Evolutionary conservation across 805 yeast genomes (phyloP), one percentile per base, ranked within the genome.

Genomic region (Metschnikowia dekortorum): DNA sequence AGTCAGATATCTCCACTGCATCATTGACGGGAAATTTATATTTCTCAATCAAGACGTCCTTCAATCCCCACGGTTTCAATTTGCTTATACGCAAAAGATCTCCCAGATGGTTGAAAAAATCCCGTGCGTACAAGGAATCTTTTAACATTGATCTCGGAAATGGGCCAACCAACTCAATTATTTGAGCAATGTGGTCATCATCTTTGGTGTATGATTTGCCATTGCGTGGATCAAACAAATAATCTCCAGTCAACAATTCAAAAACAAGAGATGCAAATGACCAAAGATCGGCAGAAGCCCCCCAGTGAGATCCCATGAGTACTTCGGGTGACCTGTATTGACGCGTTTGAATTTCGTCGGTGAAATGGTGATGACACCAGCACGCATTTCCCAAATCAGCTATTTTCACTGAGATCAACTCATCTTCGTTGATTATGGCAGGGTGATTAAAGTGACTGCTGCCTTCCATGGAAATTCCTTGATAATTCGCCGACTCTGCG

Each of bases 341-440:
- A 50, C 89, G 65, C 2, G 89, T 83, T 63, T 83, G 87, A 52
- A 83, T 83, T 60, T 83, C 86, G 58, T 82, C 80, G 4, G 87
- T 82, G 61, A 79, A 84, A 61, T 84, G 89, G 47, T 75, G 78
- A 57, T 78, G 71, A 29, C 71, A 68, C 81, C 84, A 82, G 64
- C 87, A 83, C 3, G 87, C 85, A 61, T 84, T 84, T 33, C 89
- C 89, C 53, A 84, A 71, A 63, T 84, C 89, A 2, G 88, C 88
- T 37, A 84, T 76, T 56, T 84, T 84, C 35, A 83, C 80, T n/a
- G 58, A 54, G 22, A 57, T 53, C 44, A 83, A 62, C 55, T 85
- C 85, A 46, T 76, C 72, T 48, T 70, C 70, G 59, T 67, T 67
- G 48, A 70, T 51, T 9, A 54, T 53, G 51, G 45, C 42, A 11